Evolutionary conservation across 768 basidiomycete genomes (phyloP), one percentile per base, ranked within the genome.

Genomic region (Mycena latifolia): DNA sequence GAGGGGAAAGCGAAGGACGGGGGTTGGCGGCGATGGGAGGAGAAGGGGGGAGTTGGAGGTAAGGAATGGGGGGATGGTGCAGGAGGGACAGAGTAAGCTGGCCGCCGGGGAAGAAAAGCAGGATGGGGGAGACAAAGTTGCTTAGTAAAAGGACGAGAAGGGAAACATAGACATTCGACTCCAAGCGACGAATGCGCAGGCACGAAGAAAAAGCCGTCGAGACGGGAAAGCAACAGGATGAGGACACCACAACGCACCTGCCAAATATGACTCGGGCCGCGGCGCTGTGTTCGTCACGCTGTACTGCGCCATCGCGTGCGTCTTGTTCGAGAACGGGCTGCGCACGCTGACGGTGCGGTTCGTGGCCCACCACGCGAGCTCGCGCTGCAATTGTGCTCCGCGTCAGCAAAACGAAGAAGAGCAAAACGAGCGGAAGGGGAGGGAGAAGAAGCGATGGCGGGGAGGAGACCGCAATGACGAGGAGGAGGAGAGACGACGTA

Each of bases 211-310:
- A 10, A 25, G 18, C 10, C 4, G 39, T 12, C 11, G n/a, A n/a
- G 17, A 33, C 2, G 20, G 35, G 31, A 35, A 47, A 20, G n/a
- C 5, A 27, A n/a, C 10, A n/a, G 27, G 46, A n/a, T 0, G 29
- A 31, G 12, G 17, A 17, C 11, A 39, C 8, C 14, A 12, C 9
- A n/a, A 76, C 80, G 35, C 64, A 88, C 90, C 90, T 27, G 81
- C 80, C 22, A 89, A 75, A 72, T 92, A 92, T 0, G 91, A 94
- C 80, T 98, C 96, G 0, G 96, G 96, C 14, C 96, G 85, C 41
- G 96, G 96, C 2, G 94, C 95, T 18, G 80, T 90, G 75, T 95
- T 97, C 70, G 84, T 89, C 0, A 95, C 96, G 11, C 85, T 80
- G 72, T 94, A 98, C 51, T 79, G 91, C 39, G 88, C 86, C 77